phyloP scores from a whole-genome alignment of 2,329 filamentous ascomycete genomes.

The Tolypocladium amazonense region DNA sequence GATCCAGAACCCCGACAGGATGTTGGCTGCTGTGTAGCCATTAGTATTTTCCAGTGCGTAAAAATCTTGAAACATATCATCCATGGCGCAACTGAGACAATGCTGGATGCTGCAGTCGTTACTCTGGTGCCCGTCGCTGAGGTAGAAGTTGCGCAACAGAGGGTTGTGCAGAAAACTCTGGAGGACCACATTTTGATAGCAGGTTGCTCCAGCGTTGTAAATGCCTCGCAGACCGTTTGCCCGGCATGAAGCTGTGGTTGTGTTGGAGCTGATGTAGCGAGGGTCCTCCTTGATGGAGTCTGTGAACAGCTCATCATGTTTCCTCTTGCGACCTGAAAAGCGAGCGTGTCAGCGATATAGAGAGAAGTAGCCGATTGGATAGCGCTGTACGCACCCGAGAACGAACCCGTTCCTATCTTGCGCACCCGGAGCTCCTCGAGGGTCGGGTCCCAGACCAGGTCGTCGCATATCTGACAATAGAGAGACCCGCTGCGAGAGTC shows the following conservation, averaged over 20 bases:
- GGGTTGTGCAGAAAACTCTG: constrained; percentile 93
- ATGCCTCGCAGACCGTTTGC: constrained; percentile 83
- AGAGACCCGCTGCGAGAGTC: constrained; percentile 66
- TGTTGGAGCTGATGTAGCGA: constrained; percentile 67
- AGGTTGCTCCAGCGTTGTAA: constrained; percentile 97
- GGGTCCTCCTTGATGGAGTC: constrained; percentile 61
- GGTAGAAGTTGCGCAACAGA: constrained; percentile 80
- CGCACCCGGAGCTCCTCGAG: constrained; percentile 64
- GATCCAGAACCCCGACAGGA: constrained; percentile 84
- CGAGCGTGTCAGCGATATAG: neutral
- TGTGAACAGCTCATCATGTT: constrained; percentile 59
- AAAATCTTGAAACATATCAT: constrained; percentile 64
- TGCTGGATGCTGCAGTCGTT: constrained; percentile 56
- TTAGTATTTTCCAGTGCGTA: constrained; percentile 69
- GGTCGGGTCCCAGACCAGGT: constrained; percentile 74
- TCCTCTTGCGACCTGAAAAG: constrained; percentile 55
- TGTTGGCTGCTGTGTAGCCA: constrained; percentile 81
- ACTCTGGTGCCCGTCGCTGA: constrained; percentile 78
- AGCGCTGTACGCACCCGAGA: constrained; percentile 40
- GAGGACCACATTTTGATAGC: constrained; percentile 93
- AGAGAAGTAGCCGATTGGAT: neutral
- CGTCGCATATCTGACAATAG: constrained; percentile 73
- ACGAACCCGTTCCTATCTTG: constrained; percentile 57
- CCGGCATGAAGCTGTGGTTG: constrained; percentile 68
- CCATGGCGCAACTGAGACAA: constrained; percentile 61